Conservation (phyloP, 208 protist species). For the Wallacemonas collosoma region DNA sequence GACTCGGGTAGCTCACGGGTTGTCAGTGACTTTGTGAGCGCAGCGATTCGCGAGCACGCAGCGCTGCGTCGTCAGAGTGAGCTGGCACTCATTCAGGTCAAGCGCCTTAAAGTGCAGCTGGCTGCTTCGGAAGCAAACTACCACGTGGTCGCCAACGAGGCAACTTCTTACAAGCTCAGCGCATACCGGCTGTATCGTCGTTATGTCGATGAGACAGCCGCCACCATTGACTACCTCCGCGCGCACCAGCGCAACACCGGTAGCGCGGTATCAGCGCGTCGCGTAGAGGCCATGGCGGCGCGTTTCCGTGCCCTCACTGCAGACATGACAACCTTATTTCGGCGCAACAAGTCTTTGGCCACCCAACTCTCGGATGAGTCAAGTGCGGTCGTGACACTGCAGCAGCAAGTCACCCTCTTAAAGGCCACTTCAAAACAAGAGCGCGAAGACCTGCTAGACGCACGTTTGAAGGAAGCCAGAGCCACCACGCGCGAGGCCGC, state of each 20-base stretch:
- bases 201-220: conserved; percentile 76
- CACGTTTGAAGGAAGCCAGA: conserved; percentile 45
- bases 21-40: conserved; percentile 82
- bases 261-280: conserved; percentile 66
- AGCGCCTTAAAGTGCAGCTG: conserved; percentile 73
- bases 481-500: conserved; percentile 52
- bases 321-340: conserved; percentile 43
- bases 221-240: conserved; percentile 82
- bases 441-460: conserved; percentile 48
- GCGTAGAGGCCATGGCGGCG: conserved; percentile 69
- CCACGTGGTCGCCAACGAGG: conserved; percentile 86
- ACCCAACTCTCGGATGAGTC: conserved; percentile 60
- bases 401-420: conserved; percentile 62
- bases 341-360: conserved; percentile 42
- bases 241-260: conserved; percentile 59
- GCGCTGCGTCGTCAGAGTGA: conserved; percentile 78
- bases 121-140: conserved; percentile 86
- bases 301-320: conserved; percentile 46
- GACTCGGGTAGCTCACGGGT: conserved; percentile 54
- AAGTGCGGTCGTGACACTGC: conserved; percentile 48
- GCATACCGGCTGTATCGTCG: conserved; percentile 84
- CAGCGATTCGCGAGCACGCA: conserved; percentile 82
- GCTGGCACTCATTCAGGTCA: conserved; percentile 73
- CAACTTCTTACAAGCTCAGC: conserved; percentile 76
- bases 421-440: conserved; percentile 32